A percentile compares a stretch with the other conserved stretches of the same genome.
Evolutionary conservation across 257 asterid species (phyloP).

Genomic region (Solanum dulcamara): DNA sequence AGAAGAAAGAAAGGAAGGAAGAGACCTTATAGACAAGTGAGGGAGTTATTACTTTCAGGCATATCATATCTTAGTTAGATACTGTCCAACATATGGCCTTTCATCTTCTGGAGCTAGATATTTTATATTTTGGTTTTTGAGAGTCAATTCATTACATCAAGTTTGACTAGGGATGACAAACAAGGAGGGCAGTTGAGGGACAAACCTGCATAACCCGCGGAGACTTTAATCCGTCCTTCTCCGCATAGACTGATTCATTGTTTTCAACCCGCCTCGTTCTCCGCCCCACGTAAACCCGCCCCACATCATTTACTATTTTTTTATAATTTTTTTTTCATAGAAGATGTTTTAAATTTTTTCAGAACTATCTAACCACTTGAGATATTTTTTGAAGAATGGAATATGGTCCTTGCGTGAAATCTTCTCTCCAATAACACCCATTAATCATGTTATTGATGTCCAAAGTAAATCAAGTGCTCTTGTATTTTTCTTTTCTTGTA

Average conservation of each 20-base stretch:
- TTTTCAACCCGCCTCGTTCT: background rate
- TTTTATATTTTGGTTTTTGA: background rate
- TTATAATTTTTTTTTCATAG: background rate
- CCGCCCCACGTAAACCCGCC: background rate
- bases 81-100: background rate
- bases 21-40: background rate
- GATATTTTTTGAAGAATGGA: background rate
- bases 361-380: no score
- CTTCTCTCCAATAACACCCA: background rate
- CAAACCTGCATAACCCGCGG: background rate
- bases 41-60: background rate
- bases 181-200: background rate
- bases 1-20: background rate
- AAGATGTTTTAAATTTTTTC: background rate
- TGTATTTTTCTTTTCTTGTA: no score
- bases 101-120: background rate
- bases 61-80: background rate
- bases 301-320: background rate
- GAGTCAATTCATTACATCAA: background rate
- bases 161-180: background rate
- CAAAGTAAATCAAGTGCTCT: background rate
- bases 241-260: background rate
- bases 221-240: background rate
- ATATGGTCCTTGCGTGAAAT: background rate
- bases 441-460: background rate